These are phyloP conservation scores for Fusarium palustre DNA, from an alignment of 2,329 filamentous ascomycete species.

Conservation along the genomic window DNA sequence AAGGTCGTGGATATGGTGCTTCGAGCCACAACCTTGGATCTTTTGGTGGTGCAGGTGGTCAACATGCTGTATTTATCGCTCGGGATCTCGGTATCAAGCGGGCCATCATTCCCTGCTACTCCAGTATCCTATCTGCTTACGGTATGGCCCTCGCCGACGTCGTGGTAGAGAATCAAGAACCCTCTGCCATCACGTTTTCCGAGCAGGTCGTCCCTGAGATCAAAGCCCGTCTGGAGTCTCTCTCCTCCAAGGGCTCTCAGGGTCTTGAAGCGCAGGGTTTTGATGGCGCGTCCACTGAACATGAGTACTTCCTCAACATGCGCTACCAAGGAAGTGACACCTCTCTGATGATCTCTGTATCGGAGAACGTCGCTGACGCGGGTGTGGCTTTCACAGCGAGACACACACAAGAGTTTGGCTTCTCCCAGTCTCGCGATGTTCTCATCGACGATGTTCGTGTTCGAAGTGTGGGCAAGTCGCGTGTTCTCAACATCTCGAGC, in stretches of 20 bases:
- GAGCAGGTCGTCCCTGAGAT: slow-evolving; percentile 33
- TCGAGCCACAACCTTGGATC: slow-evolving; percentile 44
- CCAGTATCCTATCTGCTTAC: slow-evolving; percentile 60
- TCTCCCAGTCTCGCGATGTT: slow-evolving; percentile 54
- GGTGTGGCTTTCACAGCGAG: slow-evolving; percentile 49
- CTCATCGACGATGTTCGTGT: slow-evolving; percentile 59
- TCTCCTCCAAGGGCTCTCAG: slow-evolving; percentile 38
- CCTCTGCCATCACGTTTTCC: slow-evolving; percentile 49
- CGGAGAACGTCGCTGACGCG: slow-evolving; percentile 47
- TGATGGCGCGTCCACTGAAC: slow-evolving; percentile 54
- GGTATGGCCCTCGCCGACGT: slow-evolving; percentile 61
- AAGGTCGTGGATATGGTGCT: slow-evolving; percentile 47
- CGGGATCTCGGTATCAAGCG: slow-evolving; percentile 57
- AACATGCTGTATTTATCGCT: slow-evolving; percentile 59
- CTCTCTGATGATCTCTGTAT: slow-evolving; percentile 54
- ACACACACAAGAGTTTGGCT: slow-evolving; percentile 58
- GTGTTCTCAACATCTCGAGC: slow-evolving; percentile 41
- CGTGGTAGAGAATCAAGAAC: slow-evolving; percentile 57
- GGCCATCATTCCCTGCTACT: slow-evolving; percentile 59
- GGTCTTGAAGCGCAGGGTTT: slow-evolving; percentile 54
- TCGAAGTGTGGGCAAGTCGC: slow-evolving; percentile 51
- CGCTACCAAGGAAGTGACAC: slow-evolving; percentile 59
- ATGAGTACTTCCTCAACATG: slow-evolving; percentile 59
- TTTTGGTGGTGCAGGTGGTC: slow-evolving; percentile 56
- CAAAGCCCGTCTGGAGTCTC: slow-evolving; percentile 37